Evolutionary conservation across 164 flowering plant genomes (phyloP).

Genomic region (Hamamelis virginiana): DNA sequence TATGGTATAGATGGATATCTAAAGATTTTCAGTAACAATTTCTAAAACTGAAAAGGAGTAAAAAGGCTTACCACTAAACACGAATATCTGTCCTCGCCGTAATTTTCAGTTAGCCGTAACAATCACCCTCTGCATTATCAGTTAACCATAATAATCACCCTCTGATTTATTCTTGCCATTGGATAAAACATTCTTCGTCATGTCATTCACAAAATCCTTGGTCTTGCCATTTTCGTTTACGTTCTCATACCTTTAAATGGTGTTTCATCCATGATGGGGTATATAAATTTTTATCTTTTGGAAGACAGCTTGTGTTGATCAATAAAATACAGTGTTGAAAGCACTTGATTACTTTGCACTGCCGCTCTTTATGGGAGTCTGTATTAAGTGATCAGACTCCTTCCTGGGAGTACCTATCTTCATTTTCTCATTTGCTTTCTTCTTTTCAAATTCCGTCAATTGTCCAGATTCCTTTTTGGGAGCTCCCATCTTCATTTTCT

Average conservation of each 20-base stretch:
- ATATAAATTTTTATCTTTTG: neutral
- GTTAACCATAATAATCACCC: too few relatives aligned
- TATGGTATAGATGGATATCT: neutral
- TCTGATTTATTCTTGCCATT: neutral
- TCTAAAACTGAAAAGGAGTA: neutral
- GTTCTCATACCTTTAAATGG: neutral
- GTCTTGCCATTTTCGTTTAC: neutral
- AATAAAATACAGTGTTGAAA: neutral
- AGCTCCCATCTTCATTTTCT: constrained; percentile 31
- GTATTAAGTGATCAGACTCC: constrained; percentile 18
- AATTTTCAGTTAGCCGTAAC: neutral
- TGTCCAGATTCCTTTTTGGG: constrained; percentile 21
- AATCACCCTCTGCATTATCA: neutral
- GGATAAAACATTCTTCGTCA: neutral
- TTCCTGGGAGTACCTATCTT: constrained; percentile 24
- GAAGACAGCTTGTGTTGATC: neutral
- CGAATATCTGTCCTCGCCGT: neutral
- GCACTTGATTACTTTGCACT: constrained; percentile 10
- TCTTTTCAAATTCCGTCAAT: constrained; percentile 41
- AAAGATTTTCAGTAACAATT: neutral
- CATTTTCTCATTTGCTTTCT: constrained; percentile 42
- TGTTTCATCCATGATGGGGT: neutral
- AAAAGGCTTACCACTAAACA: neutral
- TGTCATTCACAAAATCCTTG: neutral
- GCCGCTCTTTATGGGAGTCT: constrained; percentile 19